phyloP scores from a whole-genome alignment of 345 rosid species.

The Passiflora organensis region DNA sequence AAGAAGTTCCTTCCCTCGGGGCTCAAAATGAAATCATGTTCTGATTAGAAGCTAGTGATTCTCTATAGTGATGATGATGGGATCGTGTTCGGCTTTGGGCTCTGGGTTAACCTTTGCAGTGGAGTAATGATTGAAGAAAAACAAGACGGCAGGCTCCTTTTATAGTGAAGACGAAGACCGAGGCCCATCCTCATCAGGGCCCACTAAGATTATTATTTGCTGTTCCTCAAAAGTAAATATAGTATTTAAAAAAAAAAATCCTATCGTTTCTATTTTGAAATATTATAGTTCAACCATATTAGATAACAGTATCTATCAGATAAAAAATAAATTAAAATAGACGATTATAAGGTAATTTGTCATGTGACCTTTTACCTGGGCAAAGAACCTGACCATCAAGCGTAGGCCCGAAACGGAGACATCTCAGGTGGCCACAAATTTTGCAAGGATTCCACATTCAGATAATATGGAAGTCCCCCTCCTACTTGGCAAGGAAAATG shows the following conservation, averaged over 20 bases:
- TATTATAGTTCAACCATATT: too few species aligned
- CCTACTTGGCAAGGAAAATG: too few species aligned
- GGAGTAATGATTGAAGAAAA: conserved; percentile 4
- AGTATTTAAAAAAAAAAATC: background rate
- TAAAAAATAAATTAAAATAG: too few species aligned
- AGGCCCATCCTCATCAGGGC: conserved; percentile 13
- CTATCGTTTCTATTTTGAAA: too few species aligned
- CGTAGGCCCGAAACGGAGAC: too few species aligned
- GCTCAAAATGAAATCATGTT: background rate
- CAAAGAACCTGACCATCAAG: too few species aligned
- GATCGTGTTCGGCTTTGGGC: background rate
- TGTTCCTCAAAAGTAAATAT: conserved; percentile 14
- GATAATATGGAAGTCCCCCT: too few species aligned
- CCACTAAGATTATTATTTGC: conserved; percentile 3
- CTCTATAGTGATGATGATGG: background rate
- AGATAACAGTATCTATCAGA: too few species aligned
- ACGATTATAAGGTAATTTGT: too few species aligned
- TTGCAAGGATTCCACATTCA: too few species aligned
- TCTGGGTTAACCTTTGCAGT: background rate
- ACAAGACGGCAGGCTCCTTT: conserved; percentile 5
- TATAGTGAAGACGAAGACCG: conserved; percentile 8
- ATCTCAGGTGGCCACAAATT: too few species aligned
- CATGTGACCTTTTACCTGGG: too few species aligned
- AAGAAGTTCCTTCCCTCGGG: background rate
- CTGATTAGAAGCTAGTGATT: background rate